A percentile compares a stretch with the other conserved stretches of the same genome.
Conservation (phyloP, 176 grass and related monocot genomes). For the Oryza rufipogon region DNA sequence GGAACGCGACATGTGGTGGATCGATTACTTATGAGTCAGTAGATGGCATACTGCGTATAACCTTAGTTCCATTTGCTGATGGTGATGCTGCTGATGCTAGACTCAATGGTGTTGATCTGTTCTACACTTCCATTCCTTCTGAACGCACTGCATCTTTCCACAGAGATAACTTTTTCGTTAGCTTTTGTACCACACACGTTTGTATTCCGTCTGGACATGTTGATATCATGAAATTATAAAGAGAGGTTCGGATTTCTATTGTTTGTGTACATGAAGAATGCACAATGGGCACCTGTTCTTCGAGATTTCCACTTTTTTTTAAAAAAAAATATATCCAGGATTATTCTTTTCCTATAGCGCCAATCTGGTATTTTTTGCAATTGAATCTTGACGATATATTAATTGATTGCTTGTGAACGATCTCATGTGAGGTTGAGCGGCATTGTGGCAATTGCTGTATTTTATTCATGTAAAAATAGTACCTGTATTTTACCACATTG, state of each 20-base stretch:
- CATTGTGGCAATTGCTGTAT: not conserved
- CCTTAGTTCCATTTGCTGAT: not conserved
- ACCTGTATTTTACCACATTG: not conserved
- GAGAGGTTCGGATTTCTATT: not conserved
- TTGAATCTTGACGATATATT: not conserved
- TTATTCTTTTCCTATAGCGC: not conserved
- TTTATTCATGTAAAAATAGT: conserved; percentile 11
- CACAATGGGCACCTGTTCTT: not conserved
- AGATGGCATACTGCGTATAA: not conserved
- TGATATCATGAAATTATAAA: conserved; percentile 6
- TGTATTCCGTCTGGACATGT: not conserved
- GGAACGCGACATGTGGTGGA: not conserved
- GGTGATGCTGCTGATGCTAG: not conserved
- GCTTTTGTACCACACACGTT: not conserved
- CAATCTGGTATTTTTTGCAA: not conserved
- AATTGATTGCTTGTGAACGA: conserved; percentile 21
- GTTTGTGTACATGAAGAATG: not conserved
- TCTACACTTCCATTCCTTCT: not conserved
- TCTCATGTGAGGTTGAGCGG: not conserved
- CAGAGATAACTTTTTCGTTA: not conserved
- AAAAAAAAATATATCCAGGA: not conserved
- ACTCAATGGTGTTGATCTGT: not conserved
- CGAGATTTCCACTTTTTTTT: not conserved
- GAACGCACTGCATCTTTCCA: not conserved
- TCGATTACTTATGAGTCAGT: not conserved